These are phyloP conservation scores for Phoenix dactylifera DNA, from an alignment of 176 grass and related monocot species.

Conservation along the genomic window DNA sequence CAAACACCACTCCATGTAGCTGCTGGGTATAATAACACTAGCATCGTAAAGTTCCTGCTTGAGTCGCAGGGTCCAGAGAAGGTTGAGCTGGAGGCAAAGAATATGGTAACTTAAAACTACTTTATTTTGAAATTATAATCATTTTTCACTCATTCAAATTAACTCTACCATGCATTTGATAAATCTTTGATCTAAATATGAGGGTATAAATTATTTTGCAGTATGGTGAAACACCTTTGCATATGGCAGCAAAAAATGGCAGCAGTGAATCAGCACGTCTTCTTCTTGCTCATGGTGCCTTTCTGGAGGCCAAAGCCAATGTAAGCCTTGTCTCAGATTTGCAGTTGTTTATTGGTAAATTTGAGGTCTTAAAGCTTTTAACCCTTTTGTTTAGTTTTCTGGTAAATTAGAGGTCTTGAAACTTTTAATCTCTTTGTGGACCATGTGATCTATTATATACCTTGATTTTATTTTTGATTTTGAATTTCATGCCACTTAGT, in stretches of 20 bases:
- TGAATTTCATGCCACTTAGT: background rate
- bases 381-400: too few species aligned
- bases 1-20: slow-evolving; percentile 94
- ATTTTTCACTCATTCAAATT: too few species aligned
- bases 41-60: slow-evolving; percentile 67
- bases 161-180: too few species aligned
- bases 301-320: slow-evolving; percentile 71
- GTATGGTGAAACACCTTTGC: slow-evolving; percentile 97
- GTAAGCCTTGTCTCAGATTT: slow-evolving; percentile 26
- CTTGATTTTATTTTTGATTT: too few species aligned
- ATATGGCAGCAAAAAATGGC: slow-evolving; percentile 90
- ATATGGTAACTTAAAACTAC: slow-evolving; percentile 58
- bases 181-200: background rate
- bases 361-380: too few species aligned
- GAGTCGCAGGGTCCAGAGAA: slow-evolving; percentile 46
- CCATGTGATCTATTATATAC: too few species aligned
- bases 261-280: slow-evolving; percentile 59
- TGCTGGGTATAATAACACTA: slow-evolving; percentile 57
- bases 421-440: too few species aligned
- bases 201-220: slow-evolving; percentile 22
- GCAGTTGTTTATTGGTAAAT: background rate
- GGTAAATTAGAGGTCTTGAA: too few species aligned
- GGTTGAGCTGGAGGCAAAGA: slow-evolving; percentile 73
- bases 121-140: background rate
- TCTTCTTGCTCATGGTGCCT: slow-evolving; percentile 64